Percentiles rank a stretch among this genome's conserved stretches.
Conservation (phyloP, 495 filamentous ascomycete genomes). For the Bacidia rubella region DNA sequence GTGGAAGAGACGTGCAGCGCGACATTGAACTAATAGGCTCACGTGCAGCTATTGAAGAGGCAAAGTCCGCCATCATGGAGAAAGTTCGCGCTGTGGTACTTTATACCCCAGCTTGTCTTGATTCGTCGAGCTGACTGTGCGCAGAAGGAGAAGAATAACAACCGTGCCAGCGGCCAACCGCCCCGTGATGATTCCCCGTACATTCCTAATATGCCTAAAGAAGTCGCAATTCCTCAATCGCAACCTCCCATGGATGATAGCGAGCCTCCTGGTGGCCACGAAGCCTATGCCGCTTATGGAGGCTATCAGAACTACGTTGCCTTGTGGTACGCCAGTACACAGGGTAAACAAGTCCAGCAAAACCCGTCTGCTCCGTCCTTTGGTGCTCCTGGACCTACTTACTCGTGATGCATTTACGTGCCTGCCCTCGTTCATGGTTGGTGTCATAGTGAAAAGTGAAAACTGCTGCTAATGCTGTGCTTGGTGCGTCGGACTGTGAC, state of each 20-base stretch:
- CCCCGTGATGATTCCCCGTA: constrained; percentile 29
- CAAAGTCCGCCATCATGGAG: constrained; percentile 66
- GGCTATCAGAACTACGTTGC: constrained; percentile 49
- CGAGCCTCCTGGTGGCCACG: constrained; percentile 38
- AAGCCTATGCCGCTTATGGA: constrained; percentile 52
- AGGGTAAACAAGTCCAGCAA: constrained; percentile 30
- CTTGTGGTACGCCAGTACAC: constrained; percentile 48
- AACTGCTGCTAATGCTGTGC: not conserved
- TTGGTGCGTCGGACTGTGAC: not conserved
- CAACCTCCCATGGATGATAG: constrained; percentile 24
- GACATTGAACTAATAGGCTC: constrained; percentile 69
- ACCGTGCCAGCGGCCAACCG: constrained; percentile 25
- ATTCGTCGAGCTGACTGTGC: constrained; percentile 21
- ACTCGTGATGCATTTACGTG: constrained; percentile 2
- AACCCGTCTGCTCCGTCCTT: constrained; percentile 3
- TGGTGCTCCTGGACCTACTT: constrained; percentile 1
- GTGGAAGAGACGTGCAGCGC: constrained; percentile 55
- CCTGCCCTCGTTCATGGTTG: not conserved
- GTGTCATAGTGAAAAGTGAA: no score
- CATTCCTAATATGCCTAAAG: constrained; percentile 10
- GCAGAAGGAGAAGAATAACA: constrained; percentile 37
- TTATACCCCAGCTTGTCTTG: constrained; percentile 3
- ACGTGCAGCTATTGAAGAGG: constrained; percentile 54
- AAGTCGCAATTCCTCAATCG: constrained; percentile 10
- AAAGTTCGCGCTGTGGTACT: constrained; percentile 73